These are phyloP conservation scores for Colletotrichum trifolii DNA, from an alignment of 2,329 filamentous ascomycete genomes.

Conservation along the genomic window DNA sequence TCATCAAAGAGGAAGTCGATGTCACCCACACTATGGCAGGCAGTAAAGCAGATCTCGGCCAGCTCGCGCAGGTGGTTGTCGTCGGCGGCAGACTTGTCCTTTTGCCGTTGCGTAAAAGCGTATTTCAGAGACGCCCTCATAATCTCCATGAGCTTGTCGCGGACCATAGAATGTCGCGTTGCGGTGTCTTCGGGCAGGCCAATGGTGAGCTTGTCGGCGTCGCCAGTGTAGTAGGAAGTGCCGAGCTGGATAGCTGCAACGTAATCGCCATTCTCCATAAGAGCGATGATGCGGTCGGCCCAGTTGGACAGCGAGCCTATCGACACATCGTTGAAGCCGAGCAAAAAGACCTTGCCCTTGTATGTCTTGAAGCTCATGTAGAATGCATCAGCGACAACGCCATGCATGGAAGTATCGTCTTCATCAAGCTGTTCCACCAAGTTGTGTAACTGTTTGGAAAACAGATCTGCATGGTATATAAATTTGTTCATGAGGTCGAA, in stretches of 20 bases:
- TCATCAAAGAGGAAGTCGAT: constrained; percentile 90
- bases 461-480: constrained; percentile 91
- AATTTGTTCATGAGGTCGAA: constrained; percentile 93
- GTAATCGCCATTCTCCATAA: constrained; percentile 98
- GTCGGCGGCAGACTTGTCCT: constrained; percentile 56
- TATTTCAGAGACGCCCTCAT: constrained; percentile 92
- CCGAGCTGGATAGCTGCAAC: constrained; percentile 91
- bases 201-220: constrained; percentile 93
- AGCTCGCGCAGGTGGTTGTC: constrained; percentile 78
- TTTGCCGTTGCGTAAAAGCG: constrained; percentile 77
- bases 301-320: constrained; percentile 95
- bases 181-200: constrained; percentile 87
- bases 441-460: constrained; percentile 85
- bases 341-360: constrained; percentile 90
- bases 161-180: constrained; percentile 82
- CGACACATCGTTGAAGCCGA: constrained; percentile 93
- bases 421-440: constrained; percentile 92
- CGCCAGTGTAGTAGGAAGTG: constrained; percentile 90
- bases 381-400: constrained; percentile 95
- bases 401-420: constrained; percentile 89
- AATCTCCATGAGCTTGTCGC: constrained; percentile 91
- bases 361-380: constrained; percentile 98
- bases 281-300: constrained; percentile 90
- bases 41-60: constrained; percentile 83
- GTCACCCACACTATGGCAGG: constrained; percentile 82